phyloP scores from a whole-genome alignment of 495 filamentous ascomycete genomes.

The Filosporella fistucella region DNA sequence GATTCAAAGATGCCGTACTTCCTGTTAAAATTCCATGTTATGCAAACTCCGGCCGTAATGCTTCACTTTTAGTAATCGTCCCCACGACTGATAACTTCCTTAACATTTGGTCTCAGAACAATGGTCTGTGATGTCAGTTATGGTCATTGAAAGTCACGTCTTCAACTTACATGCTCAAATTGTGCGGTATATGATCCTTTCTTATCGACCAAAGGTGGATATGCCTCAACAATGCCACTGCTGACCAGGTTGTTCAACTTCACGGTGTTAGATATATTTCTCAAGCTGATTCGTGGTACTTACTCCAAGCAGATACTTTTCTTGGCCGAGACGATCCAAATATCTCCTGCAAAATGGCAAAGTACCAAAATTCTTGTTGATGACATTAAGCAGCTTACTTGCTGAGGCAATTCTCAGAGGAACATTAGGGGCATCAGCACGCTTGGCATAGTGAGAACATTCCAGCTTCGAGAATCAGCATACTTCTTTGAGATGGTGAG shows the following conservation, averaged over 20 bases:
- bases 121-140: constrained; percentile 72
- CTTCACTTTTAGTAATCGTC: constrained; percentile 90
- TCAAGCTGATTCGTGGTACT: constrained; percentile 73
- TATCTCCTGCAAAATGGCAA: constrained; percentile 83
- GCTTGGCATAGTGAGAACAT: constrained; percentile 72
- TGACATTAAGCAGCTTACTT: constrained; percentile 76
- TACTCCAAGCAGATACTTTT: constrained; percentile 83
- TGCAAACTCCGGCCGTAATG: no score
- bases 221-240: constrained; percentile 81
- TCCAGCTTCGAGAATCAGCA: constrained; percentile 43
- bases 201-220: constrained; percentile 84
- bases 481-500: background rate
- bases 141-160: background rate
- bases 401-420: constrained; percentile 68
- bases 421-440: constrained; percentile 59
- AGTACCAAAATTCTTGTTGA: constrained; percentile 90
- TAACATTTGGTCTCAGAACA: constrained; percentile 77
- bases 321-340: constrained; percentile 78
- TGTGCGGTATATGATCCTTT: constrained; percentile 96
- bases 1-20: no score
- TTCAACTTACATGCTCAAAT: constrained; percentile 78
- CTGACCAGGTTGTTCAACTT: constrained; percentile 78
- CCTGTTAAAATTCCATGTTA: no score
- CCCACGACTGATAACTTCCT: constrained; percentile 90
- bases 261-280: constrained; percentile 40